A percentile compares a stretch with the other conserved stretches of the same genome.
phyloP scores from a whole-genome alignment of 2,329 filamentous ascomycete genomes.

The Metarhizium brunneum region DNA sequence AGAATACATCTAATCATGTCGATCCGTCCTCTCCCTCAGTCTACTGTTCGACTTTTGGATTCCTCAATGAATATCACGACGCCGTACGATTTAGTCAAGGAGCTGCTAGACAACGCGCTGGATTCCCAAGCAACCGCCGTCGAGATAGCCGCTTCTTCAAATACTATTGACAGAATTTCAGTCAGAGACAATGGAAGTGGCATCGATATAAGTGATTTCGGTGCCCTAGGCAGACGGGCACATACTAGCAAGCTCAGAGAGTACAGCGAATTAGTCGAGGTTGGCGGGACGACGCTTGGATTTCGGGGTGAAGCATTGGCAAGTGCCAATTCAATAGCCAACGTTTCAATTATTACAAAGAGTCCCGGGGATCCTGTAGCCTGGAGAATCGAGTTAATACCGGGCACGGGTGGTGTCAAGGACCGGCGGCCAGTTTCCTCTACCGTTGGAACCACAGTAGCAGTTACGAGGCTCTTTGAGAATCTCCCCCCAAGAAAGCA shows the following conservation, averaged over 20 bases:
- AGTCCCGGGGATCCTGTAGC: slow-evolving; percentile 52
- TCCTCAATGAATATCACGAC: slow-evolving; percentile 52
- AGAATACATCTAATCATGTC: slow-evolving; percentile 26
- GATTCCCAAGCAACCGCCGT: slow-evolving; percentile 61
- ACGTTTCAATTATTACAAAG: slow-evolving; percentile 54
- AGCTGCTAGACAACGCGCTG: slow-evolving; percentile 68
- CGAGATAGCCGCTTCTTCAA: slow-evolving; percentile 52
- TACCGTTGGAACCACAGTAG: slow-evolving; percentile 61
- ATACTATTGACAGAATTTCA: slow-evolving; percentile 60
- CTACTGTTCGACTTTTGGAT: slow-evolving; percentile 46
- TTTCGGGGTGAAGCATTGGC: slow-evolving; percentile 70
- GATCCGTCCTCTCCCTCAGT: slow-evolving; percentile 39
- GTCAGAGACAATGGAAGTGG: slow-evolving; percentile 68
- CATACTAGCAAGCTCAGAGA: slow-evolving; percentile 64
- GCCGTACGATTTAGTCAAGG: slow-evolving; percentile 58
- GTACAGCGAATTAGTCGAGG: slow-evolving; percentile 50
- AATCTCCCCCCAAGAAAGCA: slow-evolving; percentile 55
- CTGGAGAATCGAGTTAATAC: slow-evolving; percentile 33
- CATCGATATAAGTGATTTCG: slow-evolving; percentile 53
- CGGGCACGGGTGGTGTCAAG: slow-evolving; percentile 20
- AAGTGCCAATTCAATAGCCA: slow-evolving; percentile 50
- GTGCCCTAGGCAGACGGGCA: slow-evolving; percentile 52
- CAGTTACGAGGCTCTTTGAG: slow-evolving; percentile 48
- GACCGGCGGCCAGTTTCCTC: slow-evolving; percentile 32
- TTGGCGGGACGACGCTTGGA: slow-evolving; percentile 55